A percentile compares a stretch with the other conserved stretches of the same genome.
Conservation (phyloP, 164 flowering plant genomes). For the Santalum album region DNA sequence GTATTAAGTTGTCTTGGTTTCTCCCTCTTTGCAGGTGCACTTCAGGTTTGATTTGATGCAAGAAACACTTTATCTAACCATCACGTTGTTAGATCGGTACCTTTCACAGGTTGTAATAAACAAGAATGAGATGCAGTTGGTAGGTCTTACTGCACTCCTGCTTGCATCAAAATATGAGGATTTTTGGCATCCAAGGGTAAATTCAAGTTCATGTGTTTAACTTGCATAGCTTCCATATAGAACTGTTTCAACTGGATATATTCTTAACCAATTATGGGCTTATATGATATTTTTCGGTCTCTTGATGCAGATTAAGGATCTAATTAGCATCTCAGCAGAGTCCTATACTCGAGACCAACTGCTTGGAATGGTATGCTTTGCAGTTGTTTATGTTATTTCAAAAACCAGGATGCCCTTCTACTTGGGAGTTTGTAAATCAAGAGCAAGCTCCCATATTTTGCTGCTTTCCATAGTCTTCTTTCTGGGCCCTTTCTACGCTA, state of each 20-base stretch:
- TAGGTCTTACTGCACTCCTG: slow-evolving; percentile 80
- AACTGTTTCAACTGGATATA: neutral
- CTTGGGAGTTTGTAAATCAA: too few relatives aligned
- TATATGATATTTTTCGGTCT: slow-evolving; percentile 5
- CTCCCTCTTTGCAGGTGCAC: slow-evolving; percentile 55
- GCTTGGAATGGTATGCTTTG: slow-evolving; percentile 59
- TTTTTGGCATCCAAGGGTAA: slow-evolving; percentile 90
- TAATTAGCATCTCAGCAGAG: slow-evolving; percentile 68
- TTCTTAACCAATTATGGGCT: slow-evolving; percentile 2
- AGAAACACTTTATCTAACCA: slow-evolving; percentile 81
- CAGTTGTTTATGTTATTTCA: neutral
- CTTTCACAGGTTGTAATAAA: slow-evolving; percentile 48
- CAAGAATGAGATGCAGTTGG: slow-evolving; percentile 76
- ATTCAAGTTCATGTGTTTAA: neutral
- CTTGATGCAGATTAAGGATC: slow-evolving; percentile 50
- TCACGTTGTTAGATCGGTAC: slow-evolving; percentile 63
- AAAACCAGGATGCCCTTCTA: too few relatives aligned
- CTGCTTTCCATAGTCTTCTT: too few relatives aligned
- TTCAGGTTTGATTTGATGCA: slow-evolving; percentile 75
- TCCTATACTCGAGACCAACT: slow-evolving; percentile 64
- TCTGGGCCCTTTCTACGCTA: too few relatives aligned
- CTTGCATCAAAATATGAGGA: slow-evolving; percentile 93
- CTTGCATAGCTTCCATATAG: neutral
- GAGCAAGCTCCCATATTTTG: too few relatives aligned
- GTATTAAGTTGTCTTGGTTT: neutral